phyloP scores from a whole-genome alignment of 768 basidiomycete species.

The Pisolithus microcarpus region DNA sequence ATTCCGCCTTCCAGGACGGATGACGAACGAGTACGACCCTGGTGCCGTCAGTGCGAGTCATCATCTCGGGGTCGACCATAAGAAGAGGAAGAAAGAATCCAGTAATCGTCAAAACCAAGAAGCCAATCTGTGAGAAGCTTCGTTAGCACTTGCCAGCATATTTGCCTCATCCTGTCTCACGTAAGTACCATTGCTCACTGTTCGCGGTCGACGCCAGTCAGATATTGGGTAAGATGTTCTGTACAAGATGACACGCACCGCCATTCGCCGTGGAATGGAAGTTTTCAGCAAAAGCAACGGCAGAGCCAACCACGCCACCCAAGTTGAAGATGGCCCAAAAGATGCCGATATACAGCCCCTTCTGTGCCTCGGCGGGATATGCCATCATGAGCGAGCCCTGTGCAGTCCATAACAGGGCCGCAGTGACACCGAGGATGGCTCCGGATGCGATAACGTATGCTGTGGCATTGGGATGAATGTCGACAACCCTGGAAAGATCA shows the following conservation, averaged over 20 bases:
- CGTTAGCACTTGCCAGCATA: neutral
- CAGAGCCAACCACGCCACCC: constrained; percentile 71
- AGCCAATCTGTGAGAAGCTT: constrained; percentile 49
- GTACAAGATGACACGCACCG: neutral
- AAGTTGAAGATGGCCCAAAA: constrained; percentile 74
- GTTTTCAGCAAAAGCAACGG: constrained; percentile 69
- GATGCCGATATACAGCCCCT: constrained; percentile 43
- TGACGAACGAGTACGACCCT: constrained; percentile 52
- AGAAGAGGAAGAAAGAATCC: constrained; percentile 58
- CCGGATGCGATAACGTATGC: constrained; percentile 43
- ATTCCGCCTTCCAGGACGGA: constrained; percentile 71
- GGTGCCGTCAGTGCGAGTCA: constrained; percentile 71
- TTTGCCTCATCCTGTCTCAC: constrained; percentile 31
- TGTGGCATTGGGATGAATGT: constrained; percentile 32
- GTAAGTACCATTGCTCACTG: constrained; percentile 73
- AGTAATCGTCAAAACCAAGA: constrained; percentile 63
- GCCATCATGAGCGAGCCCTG: constrained; percentile 50
- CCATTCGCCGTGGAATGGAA: constrained; percentile 48
- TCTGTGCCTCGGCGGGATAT: constrained; percentile 50
- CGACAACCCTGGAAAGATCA: constrained; percentile 36
- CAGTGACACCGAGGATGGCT: constrained; percentile 43
- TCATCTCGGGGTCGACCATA: constrained; percentile 66
- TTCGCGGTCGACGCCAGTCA: neutral
- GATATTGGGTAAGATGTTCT: neutral
- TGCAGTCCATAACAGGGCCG: constrained; percentile 48